phyloP scores from a whole-genome alignment of 306 rosid genomes.

The Alnus rubra region DNA sequence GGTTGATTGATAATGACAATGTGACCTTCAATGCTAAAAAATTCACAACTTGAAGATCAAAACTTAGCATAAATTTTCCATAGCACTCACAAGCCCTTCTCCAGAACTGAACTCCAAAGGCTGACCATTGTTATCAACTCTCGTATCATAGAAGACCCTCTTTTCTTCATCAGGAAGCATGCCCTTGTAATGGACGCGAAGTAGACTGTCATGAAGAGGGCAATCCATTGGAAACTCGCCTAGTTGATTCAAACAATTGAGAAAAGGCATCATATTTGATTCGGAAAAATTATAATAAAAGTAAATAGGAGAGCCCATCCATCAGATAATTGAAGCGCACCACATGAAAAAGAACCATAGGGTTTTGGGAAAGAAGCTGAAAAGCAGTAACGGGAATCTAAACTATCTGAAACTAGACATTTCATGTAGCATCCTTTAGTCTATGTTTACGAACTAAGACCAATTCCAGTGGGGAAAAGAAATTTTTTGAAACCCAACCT shows the following conservation, averaged over 20 bases:
- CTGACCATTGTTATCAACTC: conserved; percentile 77
- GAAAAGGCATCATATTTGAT: conserved; percentile 18
- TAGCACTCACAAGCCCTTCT: conserved; percentile 89
- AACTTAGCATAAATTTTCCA: conserved; percentile 22
- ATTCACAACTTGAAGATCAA: conserved; percentile 10
- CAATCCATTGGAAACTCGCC: conserved; percentile 99
- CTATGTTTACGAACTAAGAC: conserved; percentile 15
- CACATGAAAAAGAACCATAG: background rate
- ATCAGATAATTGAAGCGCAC: background rate
- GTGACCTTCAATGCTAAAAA: background rate
- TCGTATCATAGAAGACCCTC: conserved; percentile 73
- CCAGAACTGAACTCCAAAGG: conserved; percentile 95
- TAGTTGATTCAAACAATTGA: conserved; percentile 39
- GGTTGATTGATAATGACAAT: conserved; percentile 2
- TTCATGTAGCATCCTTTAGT: conserved; percentile 18
- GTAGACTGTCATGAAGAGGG: conserved; percentile 96
- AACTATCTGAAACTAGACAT: conserved; percentile 13
- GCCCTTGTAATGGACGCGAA: conserved; percentile 90
- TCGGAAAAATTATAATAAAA: background rate
- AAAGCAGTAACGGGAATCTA: conserved; percentile 16
- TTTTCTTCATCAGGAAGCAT: conserved; percentile 68
- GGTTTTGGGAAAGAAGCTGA: conserved; percentile 4
- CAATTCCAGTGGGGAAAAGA: conserved; percentile 12
- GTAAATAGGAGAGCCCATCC: background rate
- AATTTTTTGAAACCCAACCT: conserved; percentile 51